These are phyloP conservation scores for Atalantia buxifolia DNA, from an alignment of 345 rosid species.

Conservation along the genomic window DNA sequence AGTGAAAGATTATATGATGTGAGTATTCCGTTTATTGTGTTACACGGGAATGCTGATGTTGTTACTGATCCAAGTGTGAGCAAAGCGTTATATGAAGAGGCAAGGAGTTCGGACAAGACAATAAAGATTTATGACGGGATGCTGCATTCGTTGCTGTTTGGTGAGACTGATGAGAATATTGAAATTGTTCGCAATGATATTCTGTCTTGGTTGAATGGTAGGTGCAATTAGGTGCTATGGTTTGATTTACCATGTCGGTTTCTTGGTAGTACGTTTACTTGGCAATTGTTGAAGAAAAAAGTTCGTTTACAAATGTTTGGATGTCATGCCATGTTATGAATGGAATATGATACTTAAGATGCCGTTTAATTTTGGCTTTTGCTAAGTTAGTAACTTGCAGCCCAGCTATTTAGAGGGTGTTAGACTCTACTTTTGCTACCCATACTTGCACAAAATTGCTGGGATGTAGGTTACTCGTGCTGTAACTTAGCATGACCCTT, in stretches of 20 bases:
- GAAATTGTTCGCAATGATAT: constrained; percentile 62
- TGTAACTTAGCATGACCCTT: too few species aligned
- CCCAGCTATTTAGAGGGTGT: too few species aligned
- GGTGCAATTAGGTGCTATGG: constrained; percentile 28
- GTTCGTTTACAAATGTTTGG: background rate
- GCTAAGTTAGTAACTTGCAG: too few species aligned
- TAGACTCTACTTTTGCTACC: too few species aligned
- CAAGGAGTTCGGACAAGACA: constrained; percentile 56
- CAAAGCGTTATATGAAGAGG: constrained; percentile 44
- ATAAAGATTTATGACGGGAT: constrained; percentile 71
- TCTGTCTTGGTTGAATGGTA: constrained; percentile 56
- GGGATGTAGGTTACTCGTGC: too few species aligned
- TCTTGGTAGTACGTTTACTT: background rate
- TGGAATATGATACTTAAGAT: background rate
- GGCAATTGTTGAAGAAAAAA: background rate
- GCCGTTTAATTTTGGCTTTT: background rate
- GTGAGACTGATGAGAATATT: constrained; percentile 76
- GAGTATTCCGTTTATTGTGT: constrained; percentile 54
- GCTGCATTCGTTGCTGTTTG: constrained; percentile 89
- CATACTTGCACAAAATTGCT: too few species aligned
- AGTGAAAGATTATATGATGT: constrained; percentile 45
- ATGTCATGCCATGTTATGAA: background rate
- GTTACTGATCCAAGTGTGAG: constrained; percentile 84
- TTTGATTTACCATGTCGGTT: background rate
- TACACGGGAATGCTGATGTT: constrained; percentile 73